Evolutionary conservation across 768 basidiomycete species (phyloP), one percentile per base, ranked within the genome.

Genomic region (Tephrocybe sp.): DNA sequence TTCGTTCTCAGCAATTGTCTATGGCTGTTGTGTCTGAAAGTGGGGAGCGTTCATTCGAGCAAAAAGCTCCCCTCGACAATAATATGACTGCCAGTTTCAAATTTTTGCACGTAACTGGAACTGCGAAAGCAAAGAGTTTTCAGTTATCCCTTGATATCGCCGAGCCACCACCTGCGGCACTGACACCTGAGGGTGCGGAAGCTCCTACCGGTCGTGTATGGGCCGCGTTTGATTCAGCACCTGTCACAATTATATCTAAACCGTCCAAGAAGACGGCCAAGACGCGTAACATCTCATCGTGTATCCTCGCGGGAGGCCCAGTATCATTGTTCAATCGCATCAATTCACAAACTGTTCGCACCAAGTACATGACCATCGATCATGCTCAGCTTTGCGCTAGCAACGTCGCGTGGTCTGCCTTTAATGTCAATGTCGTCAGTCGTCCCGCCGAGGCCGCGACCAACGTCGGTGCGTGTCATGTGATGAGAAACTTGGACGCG

Each of bases 261-360:
- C 94, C 94, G 27, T 94, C 92, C 52, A 95, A 95, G 80, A 95
- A 94, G 77, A 96, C 92, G 9, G 91, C 91, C 50, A 96, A 95
- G 74, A 93, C 93, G 60, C 87, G 93, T 72, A 87, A 90, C 73
- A 88, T 89, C 63, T 87, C 86, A 36, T 92, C 86, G 18, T 95
- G 92, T 72, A 92, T 97, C 66, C 79, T 92, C 47, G 87, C 87
- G 24, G 88, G 89, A 40, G 89, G 91, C 18, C 88, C 92, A 28
- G 90, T 98, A 43, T 91, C 92, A 45, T 80, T 98, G 39, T 96
- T 94, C 79, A 93, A 94, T 67, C 87, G 94, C 61, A 92, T 98
- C 78, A 94, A 96, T 69, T 91, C 90, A 12, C 94, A 98, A 71
- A 93, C 94, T 31, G 93, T 96, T 52, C 87, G 94, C 63, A 97